These are phyloP conservation scores for Coleophoma cylindrospora DNA, from an alignment of 2,329 filamentous ascomycete species.

Conservation along the genomic window DNA sequence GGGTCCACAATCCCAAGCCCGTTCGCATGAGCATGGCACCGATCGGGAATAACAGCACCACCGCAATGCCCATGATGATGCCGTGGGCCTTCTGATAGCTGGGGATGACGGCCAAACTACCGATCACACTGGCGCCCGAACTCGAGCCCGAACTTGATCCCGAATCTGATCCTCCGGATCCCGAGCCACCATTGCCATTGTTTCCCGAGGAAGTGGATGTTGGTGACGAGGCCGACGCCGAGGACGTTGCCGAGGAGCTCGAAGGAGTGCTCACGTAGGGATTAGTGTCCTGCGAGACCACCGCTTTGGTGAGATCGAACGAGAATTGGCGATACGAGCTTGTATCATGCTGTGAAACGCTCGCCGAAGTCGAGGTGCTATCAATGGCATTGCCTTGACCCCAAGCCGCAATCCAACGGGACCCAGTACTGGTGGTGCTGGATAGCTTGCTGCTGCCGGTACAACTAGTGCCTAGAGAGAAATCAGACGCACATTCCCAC, in stretches of 20 bases:
- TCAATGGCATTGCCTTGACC: conserved; percentile 15
- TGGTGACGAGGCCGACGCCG: conserved; percentile 1
- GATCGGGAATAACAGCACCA: conserved; percentile 53
- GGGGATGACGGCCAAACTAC: background rate
- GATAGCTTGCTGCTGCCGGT: conserved; percentile 8
- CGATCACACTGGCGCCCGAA: background rate
- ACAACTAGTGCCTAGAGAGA: conserved; percentile 13
- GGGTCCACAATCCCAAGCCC: conserved; percentile 43
- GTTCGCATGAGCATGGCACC: conserved; percentile 57
- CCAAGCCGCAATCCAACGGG: conserved; percentile 24
- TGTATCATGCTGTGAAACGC: conserved; percentile 14
- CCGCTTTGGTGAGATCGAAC: conserved; percentile 19
- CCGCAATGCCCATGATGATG: conserved; percentile 55
- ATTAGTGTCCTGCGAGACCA: conserved; percentile 14
- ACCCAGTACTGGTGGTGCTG: conserved; percentile 10
- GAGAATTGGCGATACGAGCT: conserved; percentile 9
- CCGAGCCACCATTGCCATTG: background rate
- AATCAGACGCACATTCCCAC: background rate
- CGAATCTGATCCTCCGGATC: background rate
- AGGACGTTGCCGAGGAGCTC: conserved; percentile 2
- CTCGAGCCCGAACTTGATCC: background rate
- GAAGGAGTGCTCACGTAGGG: conserved; percentile 13
- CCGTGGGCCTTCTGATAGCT: conserved; percentile 40
- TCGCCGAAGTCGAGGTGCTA: conserved; percentile 7
- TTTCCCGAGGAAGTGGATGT: conserved; percentile 2